Percentiles rank a stretch among this genome's conserved stretches.
Conservation (phyloP, 108 stramenopile species). For the Nitzschia inconspicua region DNA sequence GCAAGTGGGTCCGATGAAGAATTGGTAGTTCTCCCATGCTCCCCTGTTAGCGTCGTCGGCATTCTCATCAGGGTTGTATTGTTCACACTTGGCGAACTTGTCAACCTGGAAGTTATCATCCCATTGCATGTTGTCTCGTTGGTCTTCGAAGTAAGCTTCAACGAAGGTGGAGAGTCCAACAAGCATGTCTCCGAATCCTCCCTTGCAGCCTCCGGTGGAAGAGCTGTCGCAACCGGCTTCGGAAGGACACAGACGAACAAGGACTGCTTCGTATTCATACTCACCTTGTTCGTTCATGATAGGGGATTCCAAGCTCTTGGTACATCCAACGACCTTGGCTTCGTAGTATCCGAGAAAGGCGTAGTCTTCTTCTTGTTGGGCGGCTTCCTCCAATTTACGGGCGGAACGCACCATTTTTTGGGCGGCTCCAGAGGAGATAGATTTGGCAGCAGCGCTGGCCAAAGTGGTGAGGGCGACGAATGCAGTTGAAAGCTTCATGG, state of each 20-base stretch:
- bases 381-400: constrained; percentile 29
- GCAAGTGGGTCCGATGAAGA: constrained; percentile 44
- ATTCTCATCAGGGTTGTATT: constrained; percentile 26
- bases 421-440: constrained; percentile 22
- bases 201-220: constrained; percentile 19
- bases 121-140: constrained; percentile 18
- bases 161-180: constrained; percentile 38
- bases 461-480: constrained; percentile 14
- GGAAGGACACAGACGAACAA: constrained; percentile 39
- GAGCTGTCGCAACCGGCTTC: constrained; percentile 13
- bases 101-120: constrained; percentile 21
- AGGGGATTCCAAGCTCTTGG: not conserved
- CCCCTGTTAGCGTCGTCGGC: constrained; percentile 23
- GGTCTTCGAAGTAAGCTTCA: constrained; percentile 35
- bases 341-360: constrained; percentile 25
- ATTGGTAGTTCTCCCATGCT: constrained; percentile 14
- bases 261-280: constrained; percentile 26
- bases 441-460: constrained; percentile 3
- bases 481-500: constrained; percentile 28
- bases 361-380: constrained; percentile 13
- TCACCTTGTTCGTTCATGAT: constrained; percentile 17
- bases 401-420: constrained; percentile 27
- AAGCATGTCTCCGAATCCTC: constrained; percentile 37
- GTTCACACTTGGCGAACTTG: constrained; percentile 28
- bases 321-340: constrained; percentile 18